These are phyloP conservation scores for Aegilops sharonensis DNA, from an alignment of 176 grass and related monocot species.

Conservation along the genomic window DNA sequence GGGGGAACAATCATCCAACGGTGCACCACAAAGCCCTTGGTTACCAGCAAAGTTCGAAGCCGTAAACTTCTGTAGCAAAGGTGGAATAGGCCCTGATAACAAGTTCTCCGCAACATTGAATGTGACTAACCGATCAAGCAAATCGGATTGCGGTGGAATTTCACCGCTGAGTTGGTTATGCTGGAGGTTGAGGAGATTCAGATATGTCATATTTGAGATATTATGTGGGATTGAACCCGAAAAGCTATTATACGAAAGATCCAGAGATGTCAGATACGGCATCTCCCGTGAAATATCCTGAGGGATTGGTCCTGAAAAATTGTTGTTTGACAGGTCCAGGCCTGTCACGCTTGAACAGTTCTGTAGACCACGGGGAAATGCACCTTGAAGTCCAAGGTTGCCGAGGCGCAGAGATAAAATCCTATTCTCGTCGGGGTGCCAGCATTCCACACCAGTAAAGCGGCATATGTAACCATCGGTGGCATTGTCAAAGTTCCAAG, in stretches of 20 bases:
- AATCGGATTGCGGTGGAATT: slow-evolving; percentile 12
- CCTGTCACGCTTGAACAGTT: slow-evolving; percentile 3
- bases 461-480: slow-evolving; percentile 19
- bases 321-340: slow-evolving; percentile 47
- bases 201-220: slow-evolving; percentile 9
- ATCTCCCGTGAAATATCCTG: neutral
- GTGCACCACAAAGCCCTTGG: neutral
- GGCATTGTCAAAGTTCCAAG: slow-evolving; percentile 27
- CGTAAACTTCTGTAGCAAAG: neutral
- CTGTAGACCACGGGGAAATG: slow-evolving; percentile 43
- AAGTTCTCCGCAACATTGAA: slow-evolving; percentile 44
- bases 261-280: slow-evolving; percentile 13
- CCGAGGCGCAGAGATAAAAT: slow-evolving; percentile 20
- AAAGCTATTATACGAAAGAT: slow-evolving; percentile 55
- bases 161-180: slow-evolving; percentile 28
- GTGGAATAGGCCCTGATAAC: neutral
- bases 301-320: slow-evolving; percentile 37
- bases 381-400: slow-evolving; percentile 48
- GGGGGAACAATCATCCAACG: neutral
- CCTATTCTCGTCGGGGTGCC: slow-evolving; percentile 33
- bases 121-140: neutral
- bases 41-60: neutral
- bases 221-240: slow-evolving; percentile 28
- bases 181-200: slow-evolving; percentile 32
- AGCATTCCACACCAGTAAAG: slow-evolving; percentile 48